Percentiles rank a stretch among this genome's conserved stretches.
These are phyloP conservation scores for Ustilago nuda DNA, from an alignment of 1,284 basidiomycete genomes.

Conservation along the genomic window DNA sequence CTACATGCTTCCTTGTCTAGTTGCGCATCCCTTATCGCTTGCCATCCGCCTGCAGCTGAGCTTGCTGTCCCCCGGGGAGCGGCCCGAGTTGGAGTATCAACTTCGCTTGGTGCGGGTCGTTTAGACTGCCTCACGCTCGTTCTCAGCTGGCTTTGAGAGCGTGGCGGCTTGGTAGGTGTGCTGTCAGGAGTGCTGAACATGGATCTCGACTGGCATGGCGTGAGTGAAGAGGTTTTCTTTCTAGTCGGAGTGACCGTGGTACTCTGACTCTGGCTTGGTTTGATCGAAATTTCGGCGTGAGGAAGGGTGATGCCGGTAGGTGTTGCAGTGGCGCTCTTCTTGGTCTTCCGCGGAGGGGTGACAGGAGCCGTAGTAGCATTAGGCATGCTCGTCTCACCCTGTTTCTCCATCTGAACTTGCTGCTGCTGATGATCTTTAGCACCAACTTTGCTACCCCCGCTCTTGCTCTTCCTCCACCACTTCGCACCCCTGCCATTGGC, in stretches of 20 bases:
- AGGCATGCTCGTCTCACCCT: background rate
- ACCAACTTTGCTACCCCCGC: background rate
- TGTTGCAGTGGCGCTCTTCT: background rate
- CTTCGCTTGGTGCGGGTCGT: background rate
- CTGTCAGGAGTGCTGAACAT: background rate
- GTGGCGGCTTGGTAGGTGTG: background rate
- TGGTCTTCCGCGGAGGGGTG: background rate
- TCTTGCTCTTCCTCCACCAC: background rate
- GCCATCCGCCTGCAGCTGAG: background rate
- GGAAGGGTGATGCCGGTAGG: background rate
- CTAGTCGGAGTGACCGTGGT: background rate
- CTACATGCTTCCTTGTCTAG: background rate
- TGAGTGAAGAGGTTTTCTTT: constrained; percentile 2
- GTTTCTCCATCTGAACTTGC: background rate
- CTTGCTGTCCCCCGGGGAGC: background rate
- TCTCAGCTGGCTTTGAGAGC: background rate
- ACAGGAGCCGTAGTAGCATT: background rate
- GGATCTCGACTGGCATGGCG: background rate
- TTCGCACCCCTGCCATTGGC: background rate
- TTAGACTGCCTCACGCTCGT: background rate
- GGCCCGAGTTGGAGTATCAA: background rate
- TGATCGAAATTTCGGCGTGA: background rate
- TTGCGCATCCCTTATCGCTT: background rate
- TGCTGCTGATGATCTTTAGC: background rate
- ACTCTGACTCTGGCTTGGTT: background rate